A percentile compares a stretch with the other conserved stretches of the same genome.
These are phyloP conservation scores for Bromus sterilis DNA, from an alignment of 176 grass and related monocot species.

Conservation along the genomic window DNA sequence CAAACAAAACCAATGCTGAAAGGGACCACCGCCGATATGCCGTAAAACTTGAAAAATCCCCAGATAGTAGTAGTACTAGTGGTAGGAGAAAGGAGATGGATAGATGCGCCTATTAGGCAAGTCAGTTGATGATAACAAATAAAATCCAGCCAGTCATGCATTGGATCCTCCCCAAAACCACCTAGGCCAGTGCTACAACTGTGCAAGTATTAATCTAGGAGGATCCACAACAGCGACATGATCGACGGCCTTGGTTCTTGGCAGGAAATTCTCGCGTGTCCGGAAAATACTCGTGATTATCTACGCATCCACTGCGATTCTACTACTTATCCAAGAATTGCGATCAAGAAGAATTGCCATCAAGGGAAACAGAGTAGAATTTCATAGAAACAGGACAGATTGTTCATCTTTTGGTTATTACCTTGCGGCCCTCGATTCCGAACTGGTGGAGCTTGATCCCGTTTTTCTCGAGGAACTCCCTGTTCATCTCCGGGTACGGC, in stretches of 20 bases:
- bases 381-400: background rate
- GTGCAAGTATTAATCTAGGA: slow-evolving; percentile 21
- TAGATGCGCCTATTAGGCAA: slow-evolving; percentile 12
- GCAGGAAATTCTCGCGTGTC: background rate
- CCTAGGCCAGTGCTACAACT: background rate
- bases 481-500: slow-evolving; percentile 56
- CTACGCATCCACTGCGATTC: background rate
- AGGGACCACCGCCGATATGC: slow-evolving; percentile 29
- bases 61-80: slow-evolving; percentile 2
- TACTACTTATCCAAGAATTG: background rate
- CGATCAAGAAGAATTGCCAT: background rate
- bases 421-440: slow-evolving; percentile 60
- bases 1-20: slow-evolving; percentile 44
- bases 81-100: background rate
- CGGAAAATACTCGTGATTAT: slow-evolving; percentile 17
- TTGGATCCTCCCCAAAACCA: slow-evolving; percentile 15
- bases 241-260: slow-evolving; percentile 9
- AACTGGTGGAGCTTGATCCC: slow-evolving; percentile 66
- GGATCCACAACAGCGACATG: slow-evolving; percentile 1
- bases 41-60: slow-evolving; percentile 23
- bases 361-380: background rate
- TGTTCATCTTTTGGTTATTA: slow-evolving; percentile 19
- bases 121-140: slow-evolving; percentile 18
- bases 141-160: background rate
- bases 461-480: slow-evolving; percentile 47